Evolutionary conservation across 2,329 filamentous ascomycete species (phyloP).

Genomic region (Penicillium brevicompactum): DNA sequence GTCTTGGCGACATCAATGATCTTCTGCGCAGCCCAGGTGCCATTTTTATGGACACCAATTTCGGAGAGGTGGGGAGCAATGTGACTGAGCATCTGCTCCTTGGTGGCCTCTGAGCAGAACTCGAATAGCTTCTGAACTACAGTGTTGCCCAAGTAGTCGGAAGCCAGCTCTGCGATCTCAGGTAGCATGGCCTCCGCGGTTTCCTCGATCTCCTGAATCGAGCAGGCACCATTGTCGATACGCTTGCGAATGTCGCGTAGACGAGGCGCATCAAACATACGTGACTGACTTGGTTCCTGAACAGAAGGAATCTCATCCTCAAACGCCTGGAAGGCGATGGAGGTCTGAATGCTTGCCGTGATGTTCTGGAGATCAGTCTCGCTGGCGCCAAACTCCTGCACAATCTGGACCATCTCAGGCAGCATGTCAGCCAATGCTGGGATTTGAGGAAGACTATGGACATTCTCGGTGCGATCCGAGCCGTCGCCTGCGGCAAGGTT

Average conservation of each 20-base stretch:
- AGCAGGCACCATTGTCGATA: constrained; percentile 91
- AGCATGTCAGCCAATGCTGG: constrained; percentile 76
- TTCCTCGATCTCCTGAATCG: constrained; percentile 83
- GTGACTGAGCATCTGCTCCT: constrained; percentile 85
- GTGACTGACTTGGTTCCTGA: constrained; percentile 81
- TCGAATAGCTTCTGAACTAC: constrained; percentile 99
- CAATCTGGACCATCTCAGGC: constrained; percentile 81
- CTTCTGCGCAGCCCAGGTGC: constrained; percentile 98
- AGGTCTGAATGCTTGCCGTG: constrained; percentile 70
- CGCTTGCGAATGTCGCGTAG: constrained; percentile 94
- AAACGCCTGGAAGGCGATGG: constrained; percentile 73
- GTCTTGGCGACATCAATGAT: constrained; percentile 96
- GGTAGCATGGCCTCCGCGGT: constrained; percentile 93
- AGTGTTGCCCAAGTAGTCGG: constrained; percentile 96
- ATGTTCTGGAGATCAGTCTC: constrained; percentile 77
- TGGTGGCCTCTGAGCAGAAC: constrained; percentile 85
- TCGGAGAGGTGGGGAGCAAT: constrained; percentile 92
- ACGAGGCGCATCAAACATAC: constrained; percentile 90
- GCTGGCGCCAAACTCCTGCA: constrained; percentile 82
- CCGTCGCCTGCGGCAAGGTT: constrained; percentile 29
- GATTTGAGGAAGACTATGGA: constrained; percentile 55
- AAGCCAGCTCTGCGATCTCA: constrained; percentile 91
- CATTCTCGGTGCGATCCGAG: constrained; percentile 32
- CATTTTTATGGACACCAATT: constrained; percentile 98
- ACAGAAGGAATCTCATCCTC: constrained; percentile 85